A percentile compares a stretch with the other conserved stretches of the same genome.
phyloP scores from a whole-genome alignment of 2,329 filamentous ascomycete species.

The Nakataea oryzae region DNA sequence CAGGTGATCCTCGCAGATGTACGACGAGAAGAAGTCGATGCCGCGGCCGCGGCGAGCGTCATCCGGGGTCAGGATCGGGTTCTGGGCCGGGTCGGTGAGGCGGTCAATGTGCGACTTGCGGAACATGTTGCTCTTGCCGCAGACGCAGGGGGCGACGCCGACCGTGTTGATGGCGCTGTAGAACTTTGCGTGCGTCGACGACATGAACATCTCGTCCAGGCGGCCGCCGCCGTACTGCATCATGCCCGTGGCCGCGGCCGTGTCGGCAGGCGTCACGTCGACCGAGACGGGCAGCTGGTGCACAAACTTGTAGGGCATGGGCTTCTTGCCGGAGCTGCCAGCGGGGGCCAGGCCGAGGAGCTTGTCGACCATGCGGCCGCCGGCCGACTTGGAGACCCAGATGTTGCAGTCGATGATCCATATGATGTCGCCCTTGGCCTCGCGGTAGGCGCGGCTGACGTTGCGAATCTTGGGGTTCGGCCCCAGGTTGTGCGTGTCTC shows the following conservation, averaged over 20 bases:
- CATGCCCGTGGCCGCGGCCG: conserved; percentile 13
- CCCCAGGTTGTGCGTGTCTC: conserved; percentile 52
- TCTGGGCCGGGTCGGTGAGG: conserved; percentile 44
- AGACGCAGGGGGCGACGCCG: conserved; percentile 79
- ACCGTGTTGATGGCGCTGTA: conserved; percentile 96
- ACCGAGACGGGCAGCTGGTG: conserved; percentile 87
- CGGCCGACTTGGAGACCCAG: conserved; percentile 72
- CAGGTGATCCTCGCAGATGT: conserved; percentile 95
- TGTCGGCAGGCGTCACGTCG: conserved; percentile 40
- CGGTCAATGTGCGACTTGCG: conserved; percentile 79
- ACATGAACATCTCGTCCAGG: conserved; percentile 90
- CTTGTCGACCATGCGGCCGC: conserved; percentile 81
- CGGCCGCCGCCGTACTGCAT: conserved; percentile 57
- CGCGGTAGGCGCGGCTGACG: conserved; percentile 84
- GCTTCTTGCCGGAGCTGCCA: conserved; percentile 11
- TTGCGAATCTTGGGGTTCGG: conserved; percentile 99
- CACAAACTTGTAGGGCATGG: conserved; percentile 72
- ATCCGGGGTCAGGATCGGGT: conserved; percentile 27
- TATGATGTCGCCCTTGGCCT: conserved; percentile 77
- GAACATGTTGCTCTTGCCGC: conserved; percentile 99
- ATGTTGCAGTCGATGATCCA: conserved; percentile 98
- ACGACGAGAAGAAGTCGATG: conserved; percentile 86
- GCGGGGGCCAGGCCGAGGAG: conserved; percentile 55
- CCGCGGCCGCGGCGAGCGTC: conserved; percentile 44
- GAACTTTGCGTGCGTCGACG: conserved; percentile 90